These are phyloP conservation scores for Pyrus betulifolia DNA, from an alignment of 306 rosid species.

Conservation along the genomic window DNA sequence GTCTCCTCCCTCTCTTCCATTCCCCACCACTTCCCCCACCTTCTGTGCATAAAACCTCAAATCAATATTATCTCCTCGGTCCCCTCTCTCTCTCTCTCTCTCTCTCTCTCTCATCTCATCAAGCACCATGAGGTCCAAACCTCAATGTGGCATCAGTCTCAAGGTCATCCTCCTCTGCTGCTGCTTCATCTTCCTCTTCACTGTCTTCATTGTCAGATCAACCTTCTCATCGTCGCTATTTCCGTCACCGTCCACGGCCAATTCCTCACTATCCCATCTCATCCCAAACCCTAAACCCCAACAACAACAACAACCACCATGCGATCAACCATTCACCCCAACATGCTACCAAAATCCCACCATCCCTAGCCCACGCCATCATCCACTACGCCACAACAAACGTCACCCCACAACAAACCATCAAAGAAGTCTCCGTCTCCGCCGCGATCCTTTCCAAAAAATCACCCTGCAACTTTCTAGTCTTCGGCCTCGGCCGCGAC, in stretches of 20 bases:
- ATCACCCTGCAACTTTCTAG: slow-evolving; percentile 85
- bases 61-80: background rate
- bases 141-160: slow-evolving; percentile 31
- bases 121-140: slow-evolving; percentile 32
- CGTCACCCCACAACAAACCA: slow-evolving; percentile 85
- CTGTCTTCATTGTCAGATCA: slow-evolving; percentile 39
- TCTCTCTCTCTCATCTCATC: background rate
- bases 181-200: slow-evolving; percentile 30
- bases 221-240: slow-evolving; percentile 26
- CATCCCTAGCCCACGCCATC: slow-evolving; percentile 58
- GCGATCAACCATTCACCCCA: slow-evolving; percentile 13
- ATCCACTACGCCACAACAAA: slow-evolving; percentile 81
- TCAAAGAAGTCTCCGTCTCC: slow-evolving; percentile 64
- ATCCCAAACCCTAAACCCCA: slow-evolving; percentile 14
- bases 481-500: slow-evolving; percentile 83
- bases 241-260: background rate
- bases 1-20: background rate
- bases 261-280: slow-evolving; percentile 16
- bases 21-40: background rate
- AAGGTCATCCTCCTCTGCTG: slow-evolving; percentile 43
- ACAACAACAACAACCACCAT: background rate
- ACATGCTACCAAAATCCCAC: slow-evolving; percentile 68
- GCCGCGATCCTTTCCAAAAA: slow-evolving; percentile 45
- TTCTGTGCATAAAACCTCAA: background rate
- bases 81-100: background rate